These are phyloP conservation scores for Pseudogymnoascus destructans DNA, from an alignment of 2,329 filamentous ascomycete genomes.

Conservation along the genomic window DNA sequence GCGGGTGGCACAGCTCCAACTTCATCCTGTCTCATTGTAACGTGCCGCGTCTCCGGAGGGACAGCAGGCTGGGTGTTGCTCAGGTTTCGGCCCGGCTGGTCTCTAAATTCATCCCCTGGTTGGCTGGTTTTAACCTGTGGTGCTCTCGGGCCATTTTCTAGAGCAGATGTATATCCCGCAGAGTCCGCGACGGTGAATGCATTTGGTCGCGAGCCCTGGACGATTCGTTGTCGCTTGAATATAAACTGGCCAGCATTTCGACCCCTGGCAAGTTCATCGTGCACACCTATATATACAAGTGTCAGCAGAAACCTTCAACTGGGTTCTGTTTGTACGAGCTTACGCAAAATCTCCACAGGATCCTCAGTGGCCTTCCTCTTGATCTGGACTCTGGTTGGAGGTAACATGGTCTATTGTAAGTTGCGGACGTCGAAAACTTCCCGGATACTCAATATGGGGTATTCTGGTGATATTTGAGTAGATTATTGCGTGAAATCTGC, in stretches of 20 bases:
- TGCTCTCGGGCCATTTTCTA: constrained; percentile 3
- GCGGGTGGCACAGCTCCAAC: constrained; percentile 1
- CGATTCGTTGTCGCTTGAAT: constrained; percentile 21
- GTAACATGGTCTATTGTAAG: constrained; percentile 13
- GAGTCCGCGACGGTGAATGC: background rate
- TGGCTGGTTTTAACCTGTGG: constrained; percentile 2
- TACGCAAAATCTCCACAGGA: constrained; percentile 26
- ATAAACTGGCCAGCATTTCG: constrained; percentile 20
- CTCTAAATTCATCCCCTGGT: constrained; percentile 7
- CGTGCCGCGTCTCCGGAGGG: background rate
- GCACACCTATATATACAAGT: constrained; percentile 18
- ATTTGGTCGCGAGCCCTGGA: background rate
- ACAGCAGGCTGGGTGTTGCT: background rate
- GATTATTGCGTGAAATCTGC: background rate
- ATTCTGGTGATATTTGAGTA: background rate
- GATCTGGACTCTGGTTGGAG: constrained; percentile 23
- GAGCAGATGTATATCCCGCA: background rate
- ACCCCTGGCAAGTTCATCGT: constrained; percentile 21
- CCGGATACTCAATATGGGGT: background rate
- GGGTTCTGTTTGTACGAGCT: constrained; percentile 9
- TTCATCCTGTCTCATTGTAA: background rate
- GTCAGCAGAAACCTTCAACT: constrained; percentile 1
- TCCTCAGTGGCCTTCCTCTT: constrained; percentile 26
- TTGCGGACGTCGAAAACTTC: background rate
- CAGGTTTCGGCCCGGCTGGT: constrained; percentile 3